Evolutionary conservation across 441 rosid genomes (phyloP).

Genomic region (Isatis lusitanica): DNA sequence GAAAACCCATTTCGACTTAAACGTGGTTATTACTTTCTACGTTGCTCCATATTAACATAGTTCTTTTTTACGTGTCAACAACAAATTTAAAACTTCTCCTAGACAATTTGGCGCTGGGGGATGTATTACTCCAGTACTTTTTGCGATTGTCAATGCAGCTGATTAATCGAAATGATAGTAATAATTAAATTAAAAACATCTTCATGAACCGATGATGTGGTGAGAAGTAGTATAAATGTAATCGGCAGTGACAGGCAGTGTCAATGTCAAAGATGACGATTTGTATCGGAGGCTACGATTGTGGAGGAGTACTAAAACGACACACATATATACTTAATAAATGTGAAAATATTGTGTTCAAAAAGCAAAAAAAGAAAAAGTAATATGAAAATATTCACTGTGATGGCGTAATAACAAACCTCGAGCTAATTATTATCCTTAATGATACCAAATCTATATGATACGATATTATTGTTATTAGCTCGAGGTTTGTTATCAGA

Average conservation of each 20-base stretch:
- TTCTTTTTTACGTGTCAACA: not conserved
- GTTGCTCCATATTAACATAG: not conserved
- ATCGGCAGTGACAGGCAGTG: constrained; percentile 33
- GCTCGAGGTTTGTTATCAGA: not conserved
- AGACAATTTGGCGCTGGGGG: constrained; percentile 15
- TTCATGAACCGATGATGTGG: constrained; percentile 14
- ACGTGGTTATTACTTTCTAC: not conserved
- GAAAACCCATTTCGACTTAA: not conserved
- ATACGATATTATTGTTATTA: constrained; percentile 21
- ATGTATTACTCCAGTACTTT: not conserved
- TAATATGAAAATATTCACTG: not conserved
- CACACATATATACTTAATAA: constrained; percentile 11
- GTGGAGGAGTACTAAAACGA: constrained; percentile 21
- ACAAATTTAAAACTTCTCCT: not conserved
- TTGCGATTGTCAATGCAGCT: constrained; percentile 7
- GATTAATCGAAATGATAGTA: constrained; percentile 12
- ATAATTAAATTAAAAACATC: not conserved
- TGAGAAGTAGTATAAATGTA: not conserved
- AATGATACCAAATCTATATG: constrained; percentile 42
- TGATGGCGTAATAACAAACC: constrained; percentile 26
- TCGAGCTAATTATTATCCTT: constrained; percentile 38
- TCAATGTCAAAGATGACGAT: constrained; percentile 42
- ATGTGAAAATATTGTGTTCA: too few relatives aligned
- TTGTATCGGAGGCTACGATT: constrained; percentile 26
- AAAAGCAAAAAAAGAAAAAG: too few relatives aligned